Evolutionary conservation across 225 moss, liverwort and hornwort genomes (phyloP).

Genomic region (Bryoerythrophyllum caledonicum): DNA sequence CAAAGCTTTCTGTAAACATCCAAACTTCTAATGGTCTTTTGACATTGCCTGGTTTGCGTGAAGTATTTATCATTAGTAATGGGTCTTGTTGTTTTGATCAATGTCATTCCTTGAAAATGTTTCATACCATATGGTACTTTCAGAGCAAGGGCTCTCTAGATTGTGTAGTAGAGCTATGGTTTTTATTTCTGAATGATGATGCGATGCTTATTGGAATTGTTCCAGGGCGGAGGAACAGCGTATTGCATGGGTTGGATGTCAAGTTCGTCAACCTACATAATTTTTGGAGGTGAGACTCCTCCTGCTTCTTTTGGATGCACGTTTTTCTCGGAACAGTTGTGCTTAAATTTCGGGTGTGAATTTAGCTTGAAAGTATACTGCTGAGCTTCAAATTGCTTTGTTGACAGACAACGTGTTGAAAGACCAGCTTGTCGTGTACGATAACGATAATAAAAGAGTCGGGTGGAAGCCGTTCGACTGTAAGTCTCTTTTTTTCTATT

Average conservation of each 20-base stretch:
- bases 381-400: neutral
- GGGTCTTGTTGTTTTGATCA: neutral
- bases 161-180: neutral
- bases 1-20: conserved; percentile 19
- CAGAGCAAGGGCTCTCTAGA: neutral
- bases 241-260: conserved; percentile 35
- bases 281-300: conserved; percentile 37
- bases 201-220: neutral
- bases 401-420: conserved; percentile 70
- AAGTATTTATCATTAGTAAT: neutral
- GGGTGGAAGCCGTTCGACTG: conserved; percentile 73
- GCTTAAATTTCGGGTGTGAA: neutral
- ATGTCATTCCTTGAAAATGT: neutral
- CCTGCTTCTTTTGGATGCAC: neutral
- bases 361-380: neutral
- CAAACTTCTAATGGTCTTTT: neutral
- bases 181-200: neutral
- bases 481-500: conserved; percentile 36
- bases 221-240: conserved; percentile 23
- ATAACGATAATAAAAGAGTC: conserved; percentile 34
- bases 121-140: neutral
- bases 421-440: conserved; percentile 78
- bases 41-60: neutral
- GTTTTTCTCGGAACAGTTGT: neutral
- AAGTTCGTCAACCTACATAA: conserved; percentile 17